Base-by-base conservation (phyloP, 768 basidiomycete species). In the Ramaria sp. region DNA sequence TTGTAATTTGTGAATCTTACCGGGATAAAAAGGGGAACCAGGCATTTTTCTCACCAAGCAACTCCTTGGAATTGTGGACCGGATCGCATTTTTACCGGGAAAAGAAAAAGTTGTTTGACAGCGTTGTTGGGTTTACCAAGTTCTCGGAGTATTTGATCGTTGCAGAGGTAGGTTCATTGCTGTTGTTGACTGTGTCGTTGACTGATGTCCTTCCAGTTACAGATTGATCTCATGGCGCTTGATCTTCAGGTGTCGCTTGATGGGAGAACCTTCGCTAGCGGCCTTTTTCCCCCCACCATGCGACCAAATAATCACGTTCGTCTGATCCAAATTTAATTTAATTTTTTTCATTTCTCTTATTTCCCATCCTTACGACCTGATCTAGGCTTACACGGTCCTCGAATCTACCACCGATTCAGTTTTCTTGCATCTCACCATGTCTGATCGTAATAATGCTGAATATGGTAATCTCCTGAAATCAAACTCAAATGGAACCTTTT, bases 401-500 rank as follows among this genome's bases (percentile, higher is more conserved):
- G 96, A 99, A 68, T 98, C 95, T 1, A 86, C 77, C 63, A 99
- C 96, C 0, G 82, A 86, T 50, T 80, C 95, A 0, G 79, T 99
- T 58, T 99, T 99, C 81, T 66, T 99, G 10, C 95, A 95, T 62
- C 86, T 95, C 75, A 98, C 96, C 0, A 95, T 88, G 73, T 89
- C 88, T 18, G 81, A 88, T 56, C 70, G 74, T 15, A 76, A 78
- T 0, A 75, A 72, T 20, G 88, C 84, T 2, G 86, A 74, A 64
- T 98, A 88, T 84, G 96, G 96, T 34, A 86, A 79, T 63, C 84
- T 98, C 60, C 78, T 92, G 57, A 95, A 95, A 68, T 96, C 94
- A 27, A 98, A 99, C 67, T 97, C 88, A 28, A 99, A 99, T 62
- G 96, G 96, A 36, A 99, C 96, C 0, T 97, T 96, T 73, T 99